Percentiles rank a stretch among this genome's conserved stretches.
phyloP scores from a whole-genome alignment of 441 rosid genomes.

The Adansonia madagascariensis region DNA sequence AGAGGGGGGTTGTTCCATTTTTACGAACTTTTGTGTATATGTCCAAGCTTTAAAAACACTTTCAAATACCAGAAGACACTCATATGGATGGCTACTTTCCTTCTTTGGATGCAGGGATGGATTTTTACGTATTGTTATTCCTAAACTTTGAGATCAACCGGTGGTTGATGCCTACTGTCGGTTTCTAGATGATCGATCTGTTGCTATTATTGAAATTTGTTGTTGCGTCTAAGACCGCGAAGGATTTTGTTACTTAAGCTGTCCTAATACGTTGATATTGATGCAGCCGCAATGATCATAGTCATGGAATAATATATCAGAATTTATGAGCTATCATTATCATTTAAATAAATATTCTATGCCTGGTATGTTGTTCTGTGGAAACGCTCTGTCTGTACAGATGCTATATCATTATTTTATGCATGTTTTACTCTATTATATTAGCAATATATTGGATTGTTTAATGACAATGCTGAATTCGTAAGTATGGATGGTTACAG shows the following conservation, averaged over 20 bases:
- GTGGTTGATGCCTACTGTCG: not conserved
- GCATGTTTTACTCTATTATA: not conserved
- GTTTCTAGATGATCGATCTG: not conserved
- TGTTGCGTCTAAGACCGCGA: not conserved
- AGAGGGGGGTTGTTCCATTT: not conserved
- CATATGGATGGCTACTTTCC: not conserved
- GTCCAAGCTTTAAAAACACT: not conserved
- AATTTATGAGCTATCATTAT: not conserved
- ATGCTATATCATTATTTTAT: not conserved
- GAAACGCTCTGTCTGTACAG: not conserved
- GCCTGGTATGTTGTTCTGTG: not conserved
- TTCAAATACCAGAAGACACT: not conserved
- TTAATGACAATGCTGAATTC: not conserved
- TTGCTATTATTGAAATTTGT: conserved; percentile 4
- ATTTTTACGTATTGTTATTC: conserved; percentile 57
- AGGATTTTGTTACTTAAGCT: not conserved
- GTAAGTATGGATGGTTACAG: not conserved
- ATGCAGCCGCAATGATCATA: not conserved
- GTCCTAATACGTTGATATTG: not conserved
- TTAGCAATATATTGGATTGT: not conserved
- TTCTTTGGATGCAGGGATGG: conserved; percentile 62
- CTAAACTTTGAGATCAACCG: conserved; percentile 52
- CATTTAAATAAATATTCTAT: not conserved
- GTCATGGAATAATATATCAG: not conserved
- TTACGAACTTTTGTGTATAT: not conserved